These are phyloP conservation scores for Verticillium nonalfalfae DNA, from an alignment of 2,329 filamentous ascomycete species.

Conservation along the genomic window DNA sequence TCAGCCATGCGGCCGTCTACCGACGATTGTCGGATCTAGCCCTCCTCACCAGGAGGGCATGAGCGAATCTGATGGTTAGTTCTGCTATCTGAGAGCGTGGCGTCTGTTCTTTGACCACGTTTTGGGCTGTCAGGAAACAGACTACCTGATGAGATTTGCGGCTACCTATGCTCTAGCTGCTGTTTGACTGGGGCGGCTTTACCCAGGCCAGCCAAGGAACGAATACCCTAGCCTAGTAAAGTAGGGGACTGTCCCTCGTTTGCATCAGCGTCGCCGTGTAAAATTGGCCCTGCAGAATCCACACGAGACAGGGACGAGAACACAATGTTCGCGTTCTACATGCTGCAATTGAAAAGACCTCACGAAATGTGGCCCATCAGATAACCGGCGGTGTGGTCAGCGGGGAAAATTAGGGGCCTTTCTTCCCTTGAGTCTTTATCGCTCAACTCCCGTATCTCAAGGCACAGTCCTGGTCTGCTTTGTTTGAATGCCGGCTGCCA, in stretches of 20 bases:
- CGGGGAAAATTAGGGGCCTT: neutral
- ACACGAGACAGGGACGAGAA: too few species aligned
- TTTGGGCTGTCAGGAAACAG: neutral
- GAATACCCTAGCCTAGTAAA: neutral
- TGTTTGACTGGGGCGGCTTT: neutral
- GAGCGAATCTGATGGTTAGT: neutral
- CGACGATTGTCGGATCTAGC: neutral
- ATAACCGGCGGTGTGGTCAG: neutral
- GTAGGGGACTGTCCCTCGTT: neutral
- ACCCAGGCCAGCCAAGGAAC: neutral
- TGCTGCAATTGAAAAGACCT: too few species aligned
- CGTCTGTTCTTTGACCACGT: neutral
- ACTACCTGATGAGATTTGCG: neutral
- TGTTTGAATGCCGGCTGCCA: neutral
- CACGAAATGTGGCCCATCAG: neutral
- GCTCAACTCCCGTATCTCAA: neutral
- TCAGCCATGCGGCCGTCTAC: neutral
- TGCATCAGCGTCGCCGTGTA: too few species aligned
- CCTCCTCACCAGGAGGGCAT: neutral
- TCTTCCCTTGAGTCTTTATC: neutral
- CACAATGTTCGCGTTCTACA: too few species aligned
- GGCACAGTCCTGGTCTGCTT: neutral
- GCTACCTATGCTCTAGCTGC: neutral
- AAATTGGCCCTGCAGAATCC: too few species aligned
- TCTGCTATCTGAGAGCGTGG: neutral